Base-by-base conservation (phyloP, 768 basidiomycete genomes). In the Galerina sulciceps region DNA sequence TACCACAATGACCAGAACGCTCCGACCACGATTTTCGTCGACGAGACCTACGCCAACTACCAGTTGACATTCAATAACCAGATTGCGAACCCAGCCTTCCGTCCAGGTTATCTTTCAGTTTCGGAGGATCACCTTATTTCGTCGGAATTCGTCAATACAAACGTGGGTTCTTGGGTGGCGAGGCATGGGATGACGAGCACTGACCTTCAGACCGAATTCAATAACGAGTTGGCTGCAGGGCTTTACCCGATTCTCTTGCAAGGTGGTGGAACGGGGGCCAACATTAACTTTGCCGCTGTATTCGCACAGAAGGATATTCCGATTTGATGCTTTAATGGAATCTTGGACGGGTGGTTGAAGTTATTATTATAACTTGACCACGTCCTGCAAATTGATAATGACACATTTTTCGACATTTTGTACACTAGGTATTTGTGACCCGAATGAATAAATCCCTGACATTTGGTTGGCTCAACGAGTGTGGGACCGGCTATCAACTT, bases 261-360 rank as follows among this genome's bases (percentile, higher is more conserved):
- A 44, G 52, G 52, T 6, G 52, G 52, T 20, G 52, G 52, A 42
- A 53, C 52, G 10, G 52, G 52, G 11, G 41, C 52, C 17, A 53
- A 53, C 23, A 41, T 41, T 26, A 44, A 42, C 26, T 53, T 41
- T n/a, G 52, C 52, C 13, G 52, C 52, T 13, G 34, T 53, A 2
- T 53, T 42, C 14, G 52, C 52, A 18, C 41, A 38, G n/a, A 38
- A 53, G 52, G 52, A 53, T 26, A 53, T 53, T 43, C 52, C 52
- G 26, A 31, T 31, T 31, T 31, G 26, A 31, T 31, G 8, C 8
- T 31, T 8, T 5, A 4, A 31, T 5, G 8, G 26, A 8, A 5
- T 5, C 26, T 31, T 31, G 4, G 0, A 31, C 26, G 4, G 26
- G 26, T 8, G 26, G 1, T 3, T 8, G 26, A 31, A 31, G 5